Base-by-base conservation (phyloP, 352 stramenopile genomes). In the Phytophthora sp. region DNA sequence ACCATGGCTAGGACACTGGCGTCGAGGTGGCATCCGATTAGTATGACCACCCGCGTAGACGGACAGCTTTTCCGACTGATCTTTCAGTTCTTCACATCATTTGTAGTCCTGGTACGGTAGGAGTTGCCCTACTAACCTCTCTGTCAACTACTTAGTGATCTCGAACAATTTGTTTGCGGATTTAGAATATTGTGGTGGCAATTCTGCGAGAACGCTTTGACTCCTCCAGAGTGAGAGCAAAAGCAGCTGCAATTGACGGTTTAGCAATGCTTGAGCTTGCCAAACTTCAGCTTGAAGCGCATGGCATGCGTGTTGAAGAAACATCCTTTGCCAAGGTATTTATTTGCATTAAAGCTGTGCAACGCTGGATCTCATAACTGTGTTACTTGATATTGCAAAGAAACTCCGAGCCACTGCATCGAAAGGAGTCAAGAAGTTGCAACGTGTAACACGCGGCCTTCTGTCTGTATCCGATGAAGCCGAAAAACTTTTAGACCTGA, bases 191-290 rank as follows among this genome's bases (percentile, higher is more conserved):
- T 21, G 62, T 78, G 15, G 74, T 87, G 10, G 69, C 64, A 23
- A 86, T 89, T 59, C 64, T 91, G 13, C 80, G 80, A 12, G 79
- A 91, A 44, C 82, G 78, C 23, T 89, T 89, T 38, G 66, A 84
- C 21, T 74, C 58, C 2, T 72, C 71, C 3, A 32, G 65, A 31
- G 30, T 31, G 26, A 51, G 52, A 55, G 30, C 50, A n/a, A 45
- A 59, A 20, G 38, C 53, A 17, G 59, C 54, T 5, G 63, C 68
- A 12, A 62, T 61, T 2, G 72, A 87, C 43, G 69, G 69, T 8
- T 28, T 77, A 13, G 75, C 67, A 7, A 71, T 91, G 49, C 52
- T 91, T 0, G 74, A 83, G 7, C 53, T 88, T 12, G 82, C 78
- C 8, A 88, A 87, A 37, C 70, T 73, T 4, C 77, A 87, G 53